Base-by-base conservation (phyloP, 805 yeast species). In the Candida hungchunana region DNA sequence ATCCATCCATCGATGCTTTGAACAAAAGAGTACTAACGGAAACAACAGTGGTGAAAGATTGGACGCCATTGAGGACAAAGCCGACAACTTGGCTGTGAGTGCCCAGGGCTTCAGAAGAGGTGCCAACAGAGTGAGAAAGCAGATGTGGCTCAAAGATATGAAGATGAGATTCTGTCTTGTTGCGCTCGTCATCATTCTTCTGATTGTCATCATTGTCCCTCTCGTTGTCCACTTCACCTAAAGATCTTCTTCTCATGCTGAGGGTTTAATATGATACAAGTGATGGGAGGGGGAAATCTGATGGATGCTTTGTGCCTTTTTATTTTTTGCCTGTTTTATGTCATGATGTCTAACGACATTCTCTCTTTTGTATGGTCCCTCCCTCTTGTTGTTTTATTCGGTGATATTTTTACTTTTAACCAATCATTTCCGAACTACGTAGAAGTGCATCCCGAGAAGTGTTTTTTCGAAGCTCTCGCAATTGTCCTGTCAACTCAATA, bases 141-240 rank as follows among this genome's bases (percentile, higher is more conserved):
- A 89, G 58, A 90, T 90, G 97, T 90, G 97, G 97, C 85, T 95
- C 84, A 90, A 93, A 64, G 96, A 90, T 61, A 74, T 93, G 77
- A 93, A 93, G 69, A 83, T 93, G 90, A 82, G 95, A 63, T 67
- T 89, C 70, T 90, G 97, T 63, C 65, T 85, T 39, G 81, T 89
- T 41, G 77, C 82, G 31, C 83, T 82, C 19, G 79, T 93, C 35
- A 78, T 90, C 55, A 77, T 89, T 35, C 64, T 90, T 49, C 64
- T 90, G 39, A 83, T 90, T 37, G 95, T 90, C 38, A 77, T 82
- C 46, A 84, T 89, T 48, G 96, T 90, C 26, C 97, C 97, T 20
- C 79, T 93, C 44, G 97, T 85, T 22, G 87, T 90, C 39, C 96
- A 89, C 59, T 89, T 88, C 61, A 73, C 71, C 20, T 52, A 27